Evolutionary conservation across 345 rosid genomes (phyloP), one percentile per base, ranked within the genome.

Genomic region (Aquilaria malaccensis): DNA sequence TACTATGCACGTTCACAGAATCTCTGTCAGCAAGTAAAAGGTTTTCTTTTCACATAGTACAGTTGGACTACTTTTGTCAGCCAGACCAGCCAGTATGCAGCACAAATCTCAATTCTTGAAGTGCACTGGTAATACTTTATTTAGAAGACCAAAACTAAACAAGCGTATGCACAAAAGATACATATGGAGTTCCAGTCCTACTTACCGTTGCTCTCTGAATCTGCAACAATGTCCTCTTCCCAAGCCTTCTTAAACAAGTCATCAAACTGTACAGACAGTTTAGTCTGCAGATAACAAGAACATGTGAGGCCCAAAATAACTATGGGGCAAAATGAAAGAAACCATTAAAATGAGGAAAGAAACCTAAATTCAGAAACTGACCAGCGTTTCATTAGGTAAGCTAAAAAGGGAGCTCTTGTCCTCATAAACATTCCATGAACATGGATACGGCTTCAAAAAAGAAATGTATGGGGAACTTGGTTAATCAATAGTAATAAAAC

Each of bases 241-340:
- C 95, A 93, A 50, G 93, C 97, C 75, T 76, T 84, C 69, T 84
- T 79, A 79, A 93, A 84, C 70, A 93, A 79, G 69, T 89, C 91
- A 67, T 85, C 96, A 80, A 93, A 85, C 74, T 89, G 96, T 64
- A 89, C 80, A 66, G 96, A 87, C 71, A 89, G 63, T 74, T 84
- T 85, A 58, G 64, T 83, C 98, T 93, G 83, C 75, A 73, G 59
- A 56, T 37, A 74, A 65, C 50, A 69, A 60, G 55, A 50, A 56
- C 3, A 51, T 31, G 30, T 48, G 48, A 65, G 31, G 33, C 56
- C 54, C 50, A 45, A 30, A 55, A 29, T 9, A 58, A 11, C 50
- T 14, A 45, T 9, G 30, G 37, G 61, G 60, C n/a, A 33, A 29
- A 32, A 15, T 64, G 7, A 33, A 33, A 1, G 29, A 6, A 33